Evolutionary conservation across 192 early-diverging fungal genomes (phyloP).

Genomic region (Coemansia sp.): DNA sequence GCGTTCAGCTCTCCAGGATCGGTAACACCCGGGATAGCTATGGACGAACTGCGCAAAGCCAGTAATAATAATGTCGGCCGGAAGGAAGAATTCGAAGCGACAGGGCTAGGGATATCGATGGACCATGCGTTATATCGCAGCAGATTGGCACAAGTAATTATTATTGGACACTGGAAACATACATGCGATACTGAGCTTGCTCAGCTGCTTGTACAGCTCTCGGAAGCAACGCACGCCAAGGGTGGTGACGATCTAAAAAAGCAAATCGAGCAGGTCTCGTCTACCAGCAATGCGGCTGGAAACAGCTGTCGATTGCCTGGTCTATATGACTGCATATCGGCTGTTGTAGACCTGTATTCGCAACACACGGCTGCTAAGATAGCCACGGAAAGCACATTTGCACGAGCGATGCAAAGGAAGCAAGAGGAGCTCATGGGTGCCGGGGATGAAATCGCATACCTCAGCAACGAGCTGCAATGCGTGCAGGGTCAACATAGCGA

Average conservation of each 20-base stretch:
- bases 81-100: neutral
- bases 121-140: neutral
- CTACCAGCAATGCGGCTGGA: neutral
- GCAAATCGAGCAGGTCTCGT: neutral
- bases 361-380: neutral
- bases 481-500: neutral
- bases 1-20: conserved; percentile 12
- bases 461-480: neutral
- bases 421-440: conserved; percentile 1
- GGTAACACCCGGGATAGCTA: conserved; percentile 17
- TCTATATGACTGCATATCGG: neutral
- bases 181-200: conserved; percentile 19
- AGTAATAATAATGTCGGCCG: neutral
- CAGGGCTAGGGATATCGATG: neutral
- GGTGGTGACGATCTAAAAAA: neutral
- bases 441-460: conserved; percentile 3
- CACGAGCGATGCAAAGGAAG: neutral
- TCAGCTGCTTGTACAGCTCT: neutral
- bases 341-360: neutral
- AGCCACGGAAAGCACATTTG: neutral
- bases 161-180: conserved; percentile 36
- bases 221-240: neutral
- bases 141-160: neutral
- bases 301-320: neutral
- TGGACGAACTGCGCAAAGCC: conserved; percentile 25